Percentiles rank a stretch among this genome's conserved stretches.
Evolutionary conservation across 129 eudicot genomes (phyloP).

Genomic region (Calendula officinalis): DNA sequence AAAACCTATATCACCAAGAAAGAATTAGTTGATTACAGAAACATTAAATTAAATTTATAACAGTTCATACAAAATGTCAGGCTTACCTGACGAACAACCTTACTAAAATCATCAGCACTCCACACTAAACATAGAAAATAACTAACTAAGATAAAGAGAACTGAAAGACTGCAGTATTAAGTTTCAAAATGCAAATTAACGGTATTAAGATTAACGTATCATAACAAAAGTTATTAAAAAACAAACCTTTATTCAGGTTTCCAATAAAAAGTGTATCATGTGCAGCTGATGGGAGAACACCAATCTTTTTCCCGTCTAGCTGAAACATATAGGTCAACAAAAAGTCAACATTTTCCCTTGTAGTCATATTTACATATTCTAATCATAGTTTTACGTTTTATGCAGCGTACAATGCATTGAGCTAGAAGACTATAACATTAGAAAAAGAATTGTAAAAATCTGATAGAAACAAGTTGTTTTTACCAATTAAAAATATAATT

Average conservation of each 20-base stretch:
- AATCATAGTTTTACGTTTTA: neutral
- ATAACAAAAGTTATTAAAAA: neutral
- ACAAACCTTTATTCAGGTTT: constrained; percentile 83
- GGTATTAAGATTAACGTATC: neutral
- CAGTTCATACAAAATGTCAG: neutral
- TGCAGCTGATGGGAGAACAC: constrained; percentile 79
- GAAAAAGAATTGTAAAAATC: neutral
- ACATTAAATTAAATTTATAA: neutral
- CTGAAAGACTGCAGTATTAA: constrained; percentile 11
- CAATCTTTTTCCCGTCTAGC: constrained; percentile 92
- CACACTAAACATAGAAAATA: constrained; percentile 52
- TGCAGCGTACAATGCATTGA: neutral
- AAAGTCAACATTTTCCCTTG: neutral
- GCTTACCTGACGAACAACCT: constrained; percentile 66
- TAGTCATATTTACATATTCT: constrained; percentile 14
- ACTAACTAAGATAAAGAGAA: constrained; percentile 5
- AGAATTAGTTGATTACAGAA: constrained; percentile 1
- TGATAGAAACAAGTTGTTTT: constrained; percentile 13
- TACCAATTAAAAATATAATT: constrained; percentile 6
- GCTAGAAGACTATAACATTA: neutral
- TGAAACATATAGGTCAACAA: constrained; percentile 41
- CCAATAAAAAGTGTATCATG: constrained; percentile 83
- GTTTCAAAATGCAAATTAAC: constrained; percentile 19
- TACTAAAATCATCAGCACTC: constrained; percentile 69
- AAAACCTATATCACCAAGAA: constrained; percentile 53